Conservation (phyloP, 805 yeast species). For the Kodamaea leandrae region DNA sequence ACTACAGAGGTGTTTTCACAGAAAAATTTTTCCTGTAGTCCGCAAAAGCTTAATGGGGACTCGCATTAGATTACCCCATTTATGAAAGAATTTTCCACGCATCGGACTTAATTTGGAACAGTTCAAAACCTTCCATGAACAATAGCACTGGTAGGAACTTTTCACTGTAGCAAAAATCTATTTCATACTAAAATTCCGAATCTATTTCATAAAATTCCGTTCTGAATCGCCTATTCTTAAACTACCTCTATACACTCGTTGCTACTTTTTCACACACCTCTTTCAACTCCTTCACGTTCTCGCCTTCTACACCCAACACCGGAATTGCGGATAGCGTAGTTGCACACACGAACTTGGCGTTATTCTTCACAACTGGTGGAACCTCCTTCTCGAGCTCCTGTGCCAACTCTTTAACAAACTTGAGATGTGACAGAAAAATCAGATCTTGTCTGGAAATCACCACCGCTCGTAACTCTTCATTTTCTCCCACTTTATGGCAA, state of each 20-base stretch:
- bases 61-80: too few species aligned
- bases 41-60: too few species aligned
- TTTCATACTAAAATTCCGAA: too few species aligned
- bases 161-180: too few species aligned
- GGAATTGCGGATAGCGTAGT: slow-evolving; percentile 12
- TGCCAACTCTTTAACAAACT: slow-evolving; percentile 16
- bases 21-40: too few species aligned
- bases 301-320: slow-evolving; percentile 2
- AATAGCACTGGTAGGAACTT: too few species aligned
- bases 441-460: slow-evolving; percentile 4
- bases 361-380: slow-evolving; percentile 24
- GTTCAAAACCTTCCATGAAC: too few species aligned
- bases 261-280: slow-evolving; percentile 4
- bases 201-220: too few species aligned
- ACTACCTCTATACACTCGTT: not conserved
- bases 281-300: slow-evolving; percentile 1
- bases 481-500: slow-evolving; percentile 9
- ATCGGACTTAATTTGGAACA: too few species aligned
- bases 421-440: slow-evolving; percentile 11
- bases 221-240: not conserved
- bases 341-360: slow-evolving; percentile 32
- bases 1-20: too few species aligned
- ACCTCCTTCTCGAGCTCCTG: slow-evolving; percentile 5
- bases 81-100: too few species aligned
- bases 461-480: slow-evolving; percentile 4